phyloP scores from a whole-genome alignment of 805 yeast genomes.

The Kuraishia piskuri region DNA sequence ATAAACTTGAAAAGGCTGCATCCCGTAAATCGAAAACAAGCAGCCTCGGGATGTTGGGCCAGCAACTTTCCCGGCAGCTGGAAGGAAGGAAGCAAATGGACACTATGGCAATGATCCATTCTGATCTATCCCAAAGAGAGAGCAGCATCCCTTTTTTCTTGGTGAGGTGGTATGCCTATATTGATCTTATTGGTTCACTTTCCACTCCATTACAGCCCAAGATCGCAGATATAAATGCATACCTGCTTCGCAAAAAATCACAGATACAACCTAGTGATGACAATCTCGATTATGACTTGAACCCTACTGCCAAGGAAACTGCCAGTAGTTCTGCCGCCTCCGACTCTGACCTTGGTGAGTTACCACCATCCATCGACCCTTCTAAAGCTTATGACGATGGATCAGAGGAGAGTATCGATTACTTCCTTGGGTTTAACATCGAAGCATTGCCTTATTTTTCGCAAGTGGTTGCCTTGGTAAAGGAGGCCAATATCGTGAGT shows the following conservation, averaged over 20 bases:
- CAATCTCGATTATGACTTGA: neutral
- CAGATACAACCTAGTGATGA: neutral
- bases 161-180: conserved; percentile 60
- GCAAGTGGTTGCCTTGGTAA: conserved; percentile 33
- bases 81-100: neutral
- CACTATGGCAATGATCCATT: neutral
- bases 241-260: conserved; percentile 4
- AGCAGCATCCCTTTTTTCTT: conserved; percentile 42
- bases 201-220: conserved; percentile 38
- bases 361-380: neutral
- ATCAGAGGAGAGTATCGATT: conserved; percentile 41
- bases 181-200: conserved; percentile 55
- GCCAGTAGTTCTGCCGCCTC: neutral
- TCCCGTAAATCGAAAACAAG: too few relatives aligned
- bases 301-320: neutral
- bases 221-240: conserved; percentile 11
- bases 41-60: too few relatives aligned
- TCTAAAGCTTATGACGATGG: neutral
- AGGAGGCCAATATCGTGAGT: conserved; percentile 17
- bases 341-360: neutral
- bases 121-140: neutral
- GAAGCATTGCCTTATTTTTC: conserved; percentile 50
- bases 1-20: conserved; percentile 13
- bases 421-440: conserved; percentile 58
- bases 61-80: neutral